These are phyloP conservation scores for Stellera chamaejasme DNA, from an alignment of 345 rosid genomes.

Conservation along the genomic window DNA sequence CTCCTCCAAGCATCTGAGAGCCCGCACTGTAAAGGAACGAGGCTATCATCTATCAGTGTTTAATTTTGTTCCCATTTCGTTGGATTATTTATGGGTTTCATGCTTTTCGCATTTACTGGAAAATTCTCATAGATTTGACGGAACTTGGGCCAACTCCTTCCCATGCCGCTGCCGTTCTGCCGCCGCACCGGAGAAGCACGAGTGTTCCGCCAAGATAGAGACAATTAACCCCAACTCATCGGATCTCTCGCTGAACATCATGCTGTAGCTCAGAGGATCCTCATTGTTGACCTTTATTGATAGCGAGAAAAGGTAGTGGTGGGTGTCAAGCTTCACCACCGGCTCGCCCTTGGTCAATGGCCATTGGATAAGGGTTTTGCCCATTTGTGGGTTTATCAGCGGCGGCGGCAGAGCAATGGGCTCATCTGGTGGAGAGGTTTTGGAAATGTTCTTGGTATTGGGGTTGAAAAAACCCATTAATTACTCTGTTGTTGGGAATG, in stretches of 20 bases:
- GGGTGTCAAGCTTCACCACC: constrained; percentile 62
- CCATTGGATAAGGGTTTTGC: constrained; percentile 50
- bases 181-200: constrained; percentile 51
- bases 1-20: too few relatives aligned
- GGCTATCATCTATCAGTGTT: too few relatives aligned
- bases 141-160: constrained; percentile 25
- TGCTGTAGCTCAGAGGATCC: constrained; percentile 72
- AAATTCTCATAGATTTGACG: too few relatives aligned
- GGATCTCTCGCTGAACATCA: constrained; percentile 36
- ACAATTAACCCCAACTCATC: constrained; percentile 37
- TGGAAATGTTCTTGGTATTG: constrained; percentile 17
- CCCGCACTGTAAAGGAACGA: too few relatives aligned
- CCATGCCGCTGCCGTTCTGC: constrained; percentile 18
- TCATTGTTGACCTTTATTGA: constrained; percentile 61
- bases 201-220: constrained; percentile 48
- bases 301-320: constrained; percentile 69
- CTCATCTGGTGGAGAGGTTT: constrained; percentile 7
- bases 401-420: constrained; percentile 8
- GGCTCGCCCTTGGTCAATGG: constrained; percentile 91
- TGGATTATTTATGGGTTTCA: too few relatives aligned
- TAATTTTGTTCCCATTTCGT: too few relatives aligned
- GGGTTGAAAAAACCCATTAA: constrained; percentile 51
- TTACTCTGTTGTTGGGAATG: too few relatives aligned
- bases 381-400: constrained; percentile 15
- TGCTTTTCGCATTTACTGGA: too few relatives aligned